Percentiles rank a stretch among this genome's conserved stretches.
Evolutionary conservation across 1,139 yeast species (phyloP).

Genomic region (Magnusiomyces fungicola): DNA sequence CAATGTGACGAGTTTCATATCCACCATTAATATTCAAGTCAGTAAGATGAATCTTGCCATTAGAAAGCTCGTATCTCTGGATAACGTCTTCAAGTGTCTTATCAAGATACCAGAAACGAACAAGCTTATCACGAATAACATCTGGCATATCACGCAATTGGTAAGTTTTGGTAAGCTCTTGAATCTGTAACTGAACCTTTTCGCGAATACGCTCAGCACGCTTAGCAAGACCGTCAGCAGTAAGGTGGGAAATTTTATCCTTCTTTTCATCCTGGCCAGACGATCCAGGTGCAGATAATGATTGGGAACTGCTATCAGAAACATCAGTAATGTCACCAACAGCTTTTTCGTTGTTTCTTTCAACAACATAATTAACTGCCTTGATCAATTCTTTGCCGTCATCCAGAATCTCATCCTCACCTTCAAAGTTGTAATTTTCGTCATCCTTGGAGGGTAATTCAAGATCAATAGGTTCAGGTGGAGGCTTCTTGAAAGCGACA

Average conservation of each 20-base stretch:
- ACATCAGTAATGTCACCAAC: neutral
- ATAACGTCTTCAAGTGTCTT: constrained; percentile 29
- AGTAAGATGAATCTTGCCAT: too few relatives aligned
- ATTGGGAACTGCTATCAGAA: too few relatives aligned
- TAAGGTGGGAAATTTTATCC: constrained; percentile 13
- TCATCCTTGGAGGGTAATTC: too few relatives aligned
- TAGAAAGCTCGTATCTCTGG: constrained; percentile 19
- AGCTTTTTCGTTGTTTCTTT: constrained; percentile 17
- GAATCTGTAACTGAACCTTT: constrained; percentile 25
- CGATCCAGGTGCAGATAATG: too few relatives aligned
- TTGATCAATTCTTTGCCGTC: constrained; percentile 26
- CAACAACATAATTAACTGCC: constrained; percentile 27
- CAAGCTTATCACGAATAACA: constrained; percentile 19
- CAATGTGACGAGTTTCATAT: too few relatives aligned
- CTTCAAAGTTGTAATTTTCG: constrained; percentile 34
- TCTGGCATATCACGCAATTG: constrained; percentile 5
- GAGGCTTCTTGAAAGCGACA: too few relatives aligned
- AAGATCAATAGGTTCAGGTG: too few relatives aligned
- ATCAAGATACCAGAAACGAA: constrained; percentile 31
- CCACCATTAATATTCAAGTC: too few relatives aligned
- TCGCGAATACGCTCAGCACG: constrained; percentile 27
- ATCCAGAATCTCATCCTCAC: constrained; percentile 23
- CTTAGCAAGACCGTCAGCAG: constrained; percentile 24
- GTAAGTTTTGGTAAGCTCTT: constrained; percentile 21
- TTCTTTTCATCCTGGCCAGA: too few relatives aligned